Conservation (phyloP, 1,284 basidiomycete species). For the Malassezia dermatis region DNA sequence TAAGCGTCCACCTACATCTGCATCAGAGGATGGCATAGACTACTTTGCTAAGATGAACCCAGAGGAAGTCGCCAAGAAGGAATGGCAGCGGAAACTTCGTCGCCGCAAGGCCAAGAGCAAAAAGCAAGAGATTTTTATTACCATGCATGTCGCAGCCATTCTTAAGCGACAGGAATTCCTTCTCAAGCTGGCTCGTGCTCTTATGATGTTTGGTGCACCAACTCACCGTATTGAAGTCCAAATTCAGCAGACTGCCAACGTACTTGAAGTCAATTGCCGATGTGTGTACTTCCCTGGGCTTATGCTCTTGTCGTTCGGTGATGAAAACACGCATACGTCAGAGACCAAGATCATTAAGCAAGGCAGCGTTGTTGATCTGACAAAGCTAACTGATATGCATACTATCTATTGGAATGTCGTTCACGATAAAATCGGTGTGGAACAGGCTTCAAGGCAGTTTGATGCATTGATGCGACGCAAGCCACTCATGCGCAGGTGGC, state of each 20-base stretch:
- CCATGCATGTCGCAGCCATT: slow-evolving; percentile 76
- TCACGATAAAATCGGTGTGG: slow-evolving; percentile 72
- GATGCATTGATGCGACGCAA: slow-evolving; percentile 64
- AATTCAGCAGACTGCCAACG: slow-evolving; percentile 71
- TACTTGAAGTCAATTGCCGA: slow-evolving; percentile 71
- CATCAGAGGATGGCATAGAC: slow-evolving; percentile 18
- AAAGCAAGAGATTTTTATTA: slow-evolving; percentile 54
- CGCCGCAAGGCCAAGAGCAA: slow-evolving; percentile 39
- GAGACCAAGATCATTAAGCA: slow-evolving; percentile 59
- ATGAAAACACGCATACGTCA: slow-evolving; percentile 69
- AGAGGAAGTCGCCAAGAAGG: slow-evolving; percentile 19
- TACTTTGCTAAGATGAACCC: slow-evolving; percentile 29
- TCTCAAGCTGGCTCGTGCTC: slow-evolving; percentile 71
- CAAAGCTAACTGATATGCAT: slow-evolving; percentile 58
- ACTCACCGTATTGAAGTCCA: slow-evolving; percentile 76
- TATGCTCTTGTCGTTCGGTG: slow-evolving; percentile 56
- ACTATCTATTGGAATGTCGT: slow-evolving; percentile 76
- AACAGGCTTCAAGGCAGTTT: slow-evolving; percentile 63
- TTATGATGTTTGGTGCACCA: slow-evolving; percentile 95
- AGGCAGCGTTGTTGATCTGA: slow-evolving; percentile 35
- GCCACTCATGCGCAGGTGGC: slow-evolving; percentile 43
- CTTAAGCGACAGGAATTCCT: slow-evolving; percentile 79
- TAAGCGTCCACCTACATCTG: not conserved
- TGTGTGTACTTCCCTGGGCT: slow-evolving; percentile 78
- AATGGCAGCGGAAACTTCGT: slow-evolving; percentile 44